Evolutionary conservation across 2,329 filamentous ascomycete genomes (phyloP), one percentile per base, ranked within the genome.

Genomic region (Apiospora malaysiana): DNA sequence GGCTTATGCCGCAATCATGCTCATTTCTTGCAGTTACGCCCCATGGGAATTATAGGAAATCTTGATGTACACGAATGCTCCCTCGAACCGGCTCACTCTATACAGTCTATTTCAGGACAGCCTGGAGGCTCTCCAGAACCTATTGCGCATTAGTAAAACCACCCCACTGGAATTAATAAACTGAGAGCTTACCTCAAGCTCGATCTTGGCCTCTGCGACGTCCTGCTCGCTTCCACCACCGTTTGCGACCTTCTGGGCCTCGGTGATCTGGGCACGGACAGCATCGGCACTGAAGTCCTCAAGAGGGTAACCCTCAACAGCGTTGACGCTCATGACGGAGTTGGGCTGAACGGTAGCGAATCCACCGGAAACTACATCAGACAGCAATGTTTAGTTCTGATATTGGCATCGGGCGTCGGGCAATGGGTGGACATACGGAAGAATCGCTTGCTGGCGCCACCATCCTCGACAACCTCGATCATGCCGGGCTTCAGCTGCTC

Each of bases 401-500:
- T 25, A 16, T 45, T 12, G 40, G 65, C 1, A 32, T 45, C n/a
- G 9, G 45, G 16, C 16, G 32, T 51, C 32, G 67, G 46, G 40
- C 21, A 21, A 23, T 51, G n/a, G 4, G 27, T 23, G 25, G 63
- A 91, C 94, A 79, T 93, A 97, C 95, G 90, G 92, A 99, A 99
- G 88, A 96, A 99, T 86, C 97, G 94, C 91, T 99, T 99, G 93
- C 83, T 87, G 81, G 88, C 88, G 81, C 94, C 93, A 81, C 86
- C 90, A 90, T 99, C 96, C 89, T 98, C 95, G 77, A 98, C 90
- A 81, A 99, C 89, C 89, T 98, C 95, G 77, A 99, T 89, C 77
- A 98, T 86, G 81, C 96, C 96, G 73, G 96, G 95, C 90, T 97
- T 97, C 85, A 99, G 89, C 89, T 99, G 96, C 89, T 99, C 96